Conservation (phyloP, 2,329 filamentous ascomycete genomes). For the Calonectria multiphialidica region DNA sequence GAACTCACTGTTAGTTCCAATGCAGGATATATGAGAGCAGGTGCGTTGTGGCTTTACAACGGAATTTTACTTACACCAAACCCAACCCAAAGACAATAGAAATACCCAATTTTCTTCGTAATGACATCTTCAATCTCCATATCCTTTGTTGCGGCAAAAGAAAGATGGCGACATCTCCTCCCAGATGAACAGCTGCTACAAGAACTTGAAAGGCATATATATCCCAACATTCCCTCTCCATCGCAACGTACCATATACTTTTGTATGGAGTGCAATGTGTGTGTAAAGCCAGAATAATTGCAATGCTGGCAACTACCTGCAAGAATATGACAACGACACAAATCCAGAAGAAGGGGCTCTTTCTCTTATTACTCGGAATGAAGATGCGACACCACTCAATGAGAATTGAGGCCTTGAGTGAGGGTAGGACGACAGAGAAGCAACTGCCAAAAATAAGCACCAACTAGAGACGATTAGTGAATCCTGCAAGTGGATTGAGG, state of each 20-base stretch:
- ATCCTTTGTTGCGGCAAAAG: not conserved
- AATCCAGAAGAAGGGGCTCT: not conserved
- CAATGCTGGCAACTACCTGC: not conserved
- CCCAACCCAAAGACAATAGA: not conserved
- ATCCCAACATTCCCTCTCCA: not conserved
- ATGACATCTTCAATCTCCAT: not conserved
- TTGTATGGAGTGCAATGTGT: not conserved
- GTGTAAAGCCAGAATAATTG: not conserved
- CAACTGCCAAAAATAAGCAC: not conserved
- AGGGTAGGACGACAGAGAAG: not conserved
- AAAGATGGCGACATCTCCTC: not conserved
- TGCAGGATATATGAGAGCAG: not conserved
- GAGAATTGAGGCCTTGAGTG: not conserved
- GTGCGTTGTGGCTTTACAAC: no score
- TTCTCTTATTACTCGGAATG: not conserved
- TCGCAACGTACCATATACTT: not conserved
- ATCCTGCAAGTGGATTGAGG: not conserved
- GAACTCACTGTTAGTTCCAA: not conserved
- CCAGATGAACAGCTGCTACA: not conserved
- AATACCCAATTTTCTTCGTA: not conserved
- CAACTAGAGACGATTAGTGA: not conserved
- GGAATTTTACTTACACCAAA: not conserved
- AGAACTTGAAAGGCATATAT: not conserved
- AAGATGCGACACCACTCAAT: not conserved
- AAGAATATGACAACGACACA: not conserved